Base-by-base conservation (phyloP, 768 basidiomycete genomes). In the Boletus pseudo-olivaceus region DNA sequence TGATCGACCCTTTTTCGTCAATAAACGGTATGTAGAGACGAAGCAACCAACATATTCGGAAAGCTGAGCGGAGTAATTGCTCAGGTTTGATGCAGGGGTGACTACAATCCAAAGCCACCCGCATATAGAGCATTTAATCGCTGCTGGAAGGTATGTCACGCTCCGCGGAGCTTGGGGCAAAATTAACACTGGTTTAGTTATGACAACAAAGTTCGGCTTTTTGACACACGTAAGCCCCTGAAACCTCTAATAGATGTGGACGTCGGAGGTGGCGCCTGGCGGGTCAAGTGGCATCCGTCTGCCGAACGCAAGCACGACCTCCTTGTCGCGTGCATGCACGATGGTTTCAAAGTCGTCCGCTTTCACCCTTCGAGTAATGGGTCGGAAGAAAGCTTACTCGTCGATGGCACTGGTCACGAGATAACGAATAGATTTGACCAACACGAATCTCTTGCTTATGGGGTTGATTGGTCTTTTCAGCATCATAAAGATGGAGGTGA, bases 301-400 rank as follows among this genome's bases (percentile, higher is more conserved):
- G 58, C 77, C 2, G 60, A 65, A n/a, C 80, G 93, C 42, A 80
- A 78, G 57, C 63, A 79, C 35, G 90, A 95, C 63, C 77, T 98
- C 2, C 80, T 98, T 19, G 84, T 93, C n/a, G 97, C 95, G 0
- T 93, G 90, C 65, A 99, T 98, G 97, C 95, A 96, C 66, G 93
- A 93, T 58, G 95, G 96, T 10, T 95, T 93, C 79, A 97, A 97
- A 66, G 77, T 96, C 7, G 68, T 90, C 54, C 71, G 52, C 50
- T 66, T 67, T 39, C 50, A 53, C 27, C 60, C 62, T 35, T 49
- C 33, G 35, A 48, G 17, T 33, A 15, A 49, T 30, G 49, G 43
- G 14, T 9, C 23, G 11, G 56, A 42, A 20, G 42, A 27, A 14
- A 41, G 49, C 3, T 41, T 60, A n/a, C 43, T 53, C 32, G 43